A percentile compares a stretch with the other conserved stretches of the same genome.
These are phyloP conservation scores for Coemansia sp. DNA, from an alignment of 192 early-diverging fungal species.

Conservation along the genomic window DNA sequence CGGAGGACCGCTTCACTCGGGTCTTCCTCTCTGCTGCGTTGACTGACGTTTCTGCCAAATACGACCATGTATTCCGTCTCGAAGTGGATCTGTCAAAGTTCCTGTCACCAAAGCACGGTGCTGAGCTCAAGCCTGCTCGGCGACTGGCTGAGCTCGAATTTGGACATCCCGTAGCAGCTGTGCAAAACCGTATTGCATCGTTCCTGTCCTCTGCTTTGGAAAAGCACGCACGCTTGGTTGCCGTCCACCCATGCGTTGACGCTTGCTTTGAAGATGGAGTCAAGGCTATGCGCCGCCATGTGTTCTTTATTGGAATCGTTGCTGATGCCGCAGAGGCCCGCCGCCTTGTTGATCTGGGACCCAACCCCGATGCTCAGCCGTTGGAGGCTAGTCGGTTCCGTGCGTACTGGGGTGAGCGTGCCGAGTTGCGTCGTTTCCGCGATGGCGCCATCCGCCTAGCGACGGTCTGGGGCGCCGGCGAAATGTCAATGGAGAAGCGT, in stretches of 20 bases:
- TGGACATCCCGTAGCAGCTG: slow-evolving; percentile 30
- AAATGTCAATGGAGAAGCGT: slow-evolving; percentile 61
- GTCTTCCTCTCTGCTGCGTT: slow-evolving; percentile 38
- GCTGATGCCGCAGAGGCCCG: slow-evolving; percentile 67
- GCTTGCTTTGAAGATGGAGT: slow-evolving; percentile 58
- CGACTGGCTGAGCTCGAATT: slow-evolving; percentile 30
- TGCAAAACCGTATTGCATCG: slow-evolving; percentile 22
- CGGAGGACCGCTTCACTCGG: slow-evolving; percentile 18
- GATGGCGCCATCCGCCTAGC: slow-evolving; percentile 90
- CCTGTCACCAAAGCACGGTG: slow-evolving; percentile 23
- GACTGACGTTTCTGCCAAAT: slow-evolving; percentile 16
- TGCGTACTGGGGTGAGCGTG: slow-evolving; percentile 85
- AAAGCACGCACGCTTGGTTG: slow-evolving; percentile 27
- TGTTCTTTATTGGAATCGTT: slow-evolving; percentile 73
- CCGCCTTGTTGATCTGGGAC: slow-evolving; percentile 87
- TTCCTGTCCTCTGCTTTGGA: slow-evolving; percentile 30
- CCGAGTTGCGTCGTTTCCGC: slow-evolving; percentile 92
- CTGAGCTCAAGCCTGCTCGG: slow-evolving; percentile 3
- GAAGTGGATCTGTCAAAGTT: slow-evolving; percentile 22
- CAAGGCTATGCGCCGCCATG: slow-evolving; percentile 36
- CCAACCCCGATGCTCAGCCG: slow-evolving; percentile 71
- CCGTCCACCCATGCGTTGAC: slow-evolving; percentile 55
- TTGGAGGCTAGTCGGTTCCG: slow-evolving; percentile 70
- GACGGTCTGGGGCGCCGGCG: slow-evolving; percentile 76
- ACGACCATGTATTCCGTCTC: slow-evolving; percentile 52